Conservation (phyloP, 257 asterid species). For the Solanum boliviense region DNA sequence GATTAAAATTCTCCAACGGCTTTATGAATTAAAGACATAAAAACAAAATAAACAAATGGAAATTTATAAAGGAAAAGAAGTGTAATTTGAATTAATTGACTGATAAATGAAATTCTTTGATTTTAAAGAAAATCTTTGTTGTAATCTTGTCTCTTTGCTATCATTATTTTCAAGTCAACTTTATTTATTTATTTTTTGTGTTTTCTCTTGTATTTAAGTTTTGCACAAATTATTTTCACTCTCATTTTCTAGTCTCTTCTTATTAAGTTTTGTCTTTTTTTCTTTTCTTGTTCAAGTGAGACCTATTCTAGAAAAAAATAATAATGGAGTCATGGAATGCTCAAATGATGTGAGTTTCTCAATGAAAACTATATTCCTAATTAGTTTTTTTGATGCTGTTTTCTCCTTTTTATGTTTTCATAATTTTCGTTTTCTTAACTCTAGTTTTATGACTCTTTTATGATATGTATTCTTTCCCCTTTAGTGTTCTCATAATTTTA, state of each 20-base stretch:
- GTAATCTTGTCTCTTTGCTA: neutral
- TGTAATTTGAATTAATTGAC: neutral
- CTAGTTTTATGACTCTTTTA: neutral
- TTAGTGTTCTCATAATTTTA: neutral
- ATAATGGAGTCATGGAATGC: conserved; percentile 3
- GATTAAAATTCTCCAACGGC: neutral
- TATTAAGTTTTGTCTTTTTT: neutral
- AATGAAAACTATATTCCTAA: neutral
- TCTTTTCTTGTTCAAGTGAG: neutral
- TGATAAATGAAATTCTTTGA: neutral
- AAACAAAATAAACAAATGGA: neutral
- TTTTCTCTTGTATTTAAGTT: neutral
- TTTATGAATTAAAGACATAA: neutral
- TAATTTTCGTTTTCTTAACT: neutral
- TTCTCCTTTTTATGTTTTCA: neutral
- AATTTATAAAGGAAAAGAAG: neutral
- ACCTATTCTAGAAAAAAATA: neutral
- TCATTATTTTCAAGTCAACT: neutral
- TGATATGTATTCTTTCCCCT: neutral
- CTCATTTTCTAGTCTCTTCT: neutral
- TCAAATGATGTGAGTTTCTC: conserved; percentile 4
- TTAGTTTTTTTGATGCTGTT: neutral
- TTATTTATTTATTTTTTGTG: neutral
- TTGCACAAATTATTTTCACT: neutral
- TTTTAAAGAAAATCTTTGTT: neutral